Evolutionary conservation across 202 grass and related monocot species (phyloP).

Genomic region (Tripidium arundinaceum): DNA sequence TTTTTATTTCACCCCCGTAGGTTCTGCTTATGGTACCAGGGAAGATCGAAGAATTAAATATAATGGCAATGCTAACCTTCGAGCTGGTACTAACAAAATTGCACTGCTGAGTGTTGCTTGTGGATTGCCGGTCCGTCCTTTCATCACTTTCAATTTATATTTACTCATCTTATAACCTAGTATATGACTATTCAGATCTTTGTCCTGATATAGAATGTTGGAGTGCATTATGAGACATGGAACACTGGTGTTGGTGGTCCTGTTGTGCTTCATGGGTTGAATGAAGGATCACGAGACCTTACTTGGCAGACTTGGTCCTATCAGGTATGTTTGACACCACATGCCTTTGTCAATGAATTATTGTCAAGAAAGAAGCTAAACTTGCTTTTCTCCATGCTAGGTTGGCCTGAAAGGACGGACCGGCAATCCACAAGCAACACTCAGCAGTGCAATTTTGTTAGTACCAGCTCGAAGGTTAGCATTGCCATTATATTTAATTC

Average conservation of each 20-base stretch:
- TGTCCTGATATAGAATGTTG: conserved; percentile 61
- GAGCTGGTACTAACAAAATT: too few relatives aligned
- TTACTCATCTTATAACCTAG: conserved; percentile 4
- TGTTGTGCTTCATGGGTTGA: conserved; percentile 74
- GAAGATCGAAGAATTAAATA: too few relatives aligned
- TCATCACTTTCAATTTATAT: conserved; percentile 17
- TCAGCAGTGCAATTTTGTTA: too few relatives aligned
- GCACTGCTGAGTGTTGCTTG: too few relatives aligned
- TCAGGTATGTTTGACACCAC: conserved; percentile 47
- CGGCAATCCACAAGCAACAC: too few relatives aligned
- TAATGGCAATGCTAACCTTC: too few relatives aligned
- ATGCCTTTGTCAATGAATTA: not conserved
- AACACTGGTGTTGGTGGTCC: conserved; percentile 86
- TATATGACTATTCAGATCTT: conserved; percentile 16
- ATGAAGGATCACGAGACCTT: conserved; percentile 76
- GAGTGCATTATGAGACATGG: conserved; percentile 94
- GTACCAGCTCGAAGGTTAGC: too few relatives aligned
- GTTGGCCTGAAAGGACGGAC: conserved; percentile 94
- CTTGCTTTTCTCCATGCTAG: conserved; percentile 37
- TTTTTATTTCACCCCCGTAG: too few relatives aligned
- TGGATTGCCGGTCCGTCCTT: conserved; percentile 41
- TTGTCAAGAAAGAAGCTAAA: conserved; percentile 14
- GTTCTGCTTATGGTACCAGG: too few relatives aligned
- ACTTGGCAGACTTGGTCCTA: conserved; percentile 97
- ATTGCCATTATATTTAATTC: too few relatives aligned